Evolutionary conservation across 176 grass and related monocot genomes (phyloP), one percentile per base, ranked within the genome.

Genomic region (Musa acuminata): DNA sequence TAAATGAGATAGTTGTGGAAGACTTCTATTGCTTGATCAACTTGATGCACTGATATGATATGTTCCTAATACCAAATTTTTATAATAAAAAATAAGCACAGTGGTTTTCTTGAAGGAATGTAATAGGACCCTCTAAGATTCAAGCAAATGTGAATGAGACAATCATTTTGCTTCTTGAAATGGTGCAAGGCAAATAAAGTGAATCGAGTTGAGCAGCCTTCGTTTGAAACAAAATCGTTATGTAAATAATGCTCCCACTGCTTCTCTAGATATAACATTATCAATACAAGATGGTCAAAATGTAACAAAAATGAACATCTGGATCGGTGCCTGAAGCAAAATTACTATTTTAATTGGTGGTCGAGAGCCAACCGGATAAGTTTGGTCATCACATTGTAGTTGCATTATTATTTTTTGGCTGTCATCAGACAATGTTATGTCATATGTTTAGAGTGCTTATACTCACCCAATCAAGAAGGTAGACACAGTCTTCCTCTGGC

Each of bases 381-480:
- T 50, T 51, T n/a, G 2, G 29, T 20, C 49, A 70, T 20, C 21
- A 29, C 29, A 29, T 29, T 29, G 29, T 29, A 70, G 11, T 26
- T 65, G 23, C 17, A 70, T 17, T 8, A 48, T 49, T 14, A 67
- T 14, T 1, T 19, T 67, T 16, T 8, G 43, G 65, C 49, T 70
- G 67, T 12, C 48, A 70, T 4, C 25, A 27, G 2, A 27, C 21
- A 25, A 25, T 24, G 23, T 65, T 27, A 22, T 22, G 13, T 25
- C 20, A 65, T 43, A 19, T n/a, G 11, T 51, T 70, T 13, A 67
- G 11, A 48, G 65, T 43, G 24, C 13, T 70, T 70, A 20, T 51
- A 70, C 82, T 84, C 89, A 96, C 92, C 92, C 74, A 86, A 78
- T 96, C 92, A 80, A 96, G 92, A 82, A 96, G 92, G 87, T 89